phyloP scores from a whole-genome alignment of 2,329 filamentous ascomycete genomes.

The Rhinocladiella mackenziei region DNA sequence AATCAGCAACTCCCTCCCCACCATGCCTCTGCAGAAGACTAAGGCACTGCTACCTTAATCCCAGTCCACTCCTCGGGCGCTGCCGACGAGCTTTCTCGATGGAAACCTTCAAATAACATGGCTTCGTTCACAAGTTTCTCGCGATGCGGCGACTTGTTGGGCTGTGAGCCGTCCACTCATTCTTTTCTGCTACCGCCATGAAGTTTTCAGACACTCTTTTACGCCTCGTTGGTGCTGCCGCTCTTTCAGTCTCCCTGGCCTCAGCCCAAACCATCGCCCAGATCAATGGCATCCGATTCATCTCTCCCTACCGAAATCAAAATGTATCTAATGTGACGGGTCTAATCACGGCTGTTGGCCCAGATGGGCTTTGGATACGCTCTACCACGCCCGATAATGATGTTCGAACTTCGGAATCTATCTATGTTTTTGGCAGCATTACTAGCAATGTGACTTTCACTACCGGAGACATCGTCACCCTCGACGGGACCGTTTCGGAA shows the following conservation, averaged over 20 bases:
- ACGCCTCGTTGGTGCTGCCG: slow-evolving; percentile 5
- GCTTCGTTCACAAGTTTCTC: no score
- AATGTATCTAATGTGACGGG: slow-evolving; percentile 58
- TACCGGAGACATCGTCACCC: slow-evolving; percentile 59
- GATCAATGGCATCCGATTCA: slow-evolving; percentile 63
- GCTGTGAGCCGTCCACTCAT: no score
- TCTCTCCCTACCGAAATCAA: slow-evolving; percentile 58
- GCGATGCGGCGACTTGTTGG: no score
- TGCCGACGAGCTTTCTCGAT: no score
- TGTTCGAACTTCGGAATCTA: slow-evolving; percentile 57
- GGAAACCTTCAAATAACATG: no score
- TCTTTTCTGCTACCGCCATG: no score
- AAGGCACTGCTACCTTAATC: no score
- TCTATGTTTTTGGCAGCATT: slow-evolving; percentile 58
- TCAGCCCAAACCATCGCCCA: slow-evolving; percentile 48
- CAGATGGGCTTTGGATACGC: slow-evolving; percentile 61
- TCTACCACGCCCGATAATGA: slow-evolving; percentile 56
- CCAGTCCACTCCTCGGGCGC: no score
- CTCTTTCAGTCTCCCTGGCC: slow-evolving; percentile 34
- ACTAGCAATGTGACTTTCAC: slow-evolving; percentile 41
- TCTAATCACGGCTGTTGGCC: slow-evolving; percentile 60
- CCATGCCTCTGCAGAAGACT: no score
- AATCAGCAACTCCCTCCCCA: no score
- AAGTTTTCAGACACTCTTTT: slow-evolving; percentile 5
- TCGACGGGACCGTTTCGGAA: slow-evolving; percentile 58